A percentile compares a stretch with the other conserved stretches of the same genome.
phyloP scores from a whole-genome alignment of 2,329 filamentous ascomycete species.

The Cladosporium velox region DNA sequence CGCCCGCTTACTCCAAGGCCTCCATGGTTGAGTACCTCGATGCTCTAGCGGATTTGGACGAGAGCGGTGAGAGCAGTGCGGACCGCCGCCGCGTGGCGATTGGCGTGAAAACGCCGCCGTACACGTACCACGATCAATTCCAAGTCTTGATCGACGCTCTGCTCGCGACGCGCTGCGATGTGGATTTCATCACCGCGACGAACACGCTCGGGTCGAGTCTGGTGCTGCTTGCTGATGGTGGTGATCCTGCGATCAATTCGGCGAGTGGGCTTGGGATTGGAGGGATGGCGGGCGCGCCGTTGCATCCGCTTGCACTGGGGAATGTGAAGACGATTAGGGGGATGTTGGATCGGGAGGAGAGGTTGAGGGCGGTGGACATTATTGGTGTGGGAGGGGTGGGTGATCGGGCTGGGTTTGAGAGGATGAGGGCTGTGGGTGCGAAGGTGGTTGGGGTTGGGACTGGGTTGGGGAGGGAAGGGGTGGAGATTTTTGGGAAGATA shows the following conservation, averaged over 20 bases:
- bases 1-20: conserved; percentile 65
- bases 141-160: conserved; percentile 57
- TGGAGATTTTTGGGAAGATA: conserved; percentile 64
- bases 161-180: conserved; percentile 42
- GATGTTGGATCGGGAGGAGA: conserved; percentile 55
- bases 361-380: conserved; percentile 59
- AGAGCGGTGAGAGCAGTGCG: conserved; percentile 2
- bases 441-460: conserved; percentile 69
- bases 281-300: conserved; percentile 69
- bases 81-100: conserved; percentile 43
- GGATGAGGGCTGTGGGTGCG: conserved; percentile 70
- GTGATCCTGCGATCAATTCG: conserved; percentile 49
- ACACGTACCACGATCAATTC: conserved; percentile 70
- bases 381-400: conserved; percentile 74
- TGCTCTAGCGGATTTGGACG: conserved; percentile 39
- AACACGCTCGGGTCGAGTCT: conserved; percentile 74
- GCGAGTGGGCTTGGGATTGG: conserved; percentile 62
- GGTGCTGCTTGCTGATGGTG: conserved; percentile 52
- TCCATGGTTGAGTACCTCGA: conserved; percentile 59
- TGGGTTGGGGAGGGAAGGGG: conserved; percentile 64
- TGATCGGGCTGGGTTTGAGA: conserved; percentile 61
- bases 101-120: conserved; percentile 76
- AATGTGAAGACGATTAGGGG: conserved; percentile 70
- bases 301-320: conserved; percentile 73
- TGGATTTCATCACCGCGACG: conserved; percentile 72